phyloP scores from a whole-genome alignment of 257 asterid species.

The Fraxinus quadrangulata region DNA sequence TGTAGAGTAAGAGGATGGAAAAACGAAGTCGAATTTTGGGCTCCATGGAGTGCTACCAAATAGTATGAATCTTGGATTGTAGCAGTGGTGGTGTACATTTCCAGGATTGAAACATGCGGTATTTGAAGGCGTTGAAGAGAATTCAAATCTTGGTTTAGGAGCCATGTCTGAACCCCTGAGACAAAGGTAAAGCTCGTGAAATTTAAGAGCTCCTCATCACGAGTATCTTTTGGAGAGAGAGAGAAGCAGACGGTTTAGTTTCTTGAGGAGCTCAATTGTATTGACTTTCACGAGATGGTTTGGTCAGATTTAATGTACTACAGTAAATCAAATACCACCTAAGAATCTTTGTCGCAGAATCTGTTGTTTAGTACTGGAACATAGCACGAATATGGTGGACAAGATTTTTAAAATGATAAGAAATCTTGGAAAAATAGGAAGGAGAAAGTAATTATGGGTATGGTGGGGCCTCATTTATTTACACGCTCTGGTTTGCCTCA shows the following conservation, averaged over 20 bases:
- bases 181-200: slow-evolving; percentile 64
- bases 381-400: no score
- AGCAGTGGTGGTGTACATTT: slow-evolving; percentile 37
- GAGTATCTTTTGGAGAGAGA: slow-evolving; percentile 57
- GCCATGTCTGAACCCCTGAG: slow-evolving; percentile 34
- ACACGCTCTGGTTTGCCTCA: background rate
- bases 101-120: slow-evolving; percentile 32
- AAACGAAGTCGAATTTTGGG: slow-evolving; percentile 29
- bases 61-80: slow-evolving; percentile 6
- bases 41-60: slow-evolving; percentile 37
- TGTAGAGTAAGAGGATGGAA: slow-evolving; percentile 31
- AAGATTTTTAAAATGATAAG: no score
- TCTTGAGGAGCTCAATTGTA: slow-evolving; percentile 32
- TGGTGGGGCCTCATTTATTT: slow-evolving; percentile 4
- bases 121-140: slow-evolving; percentile 60
- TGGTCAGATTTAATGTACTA: slow-evolving; percentile 31
- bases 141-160: slow-evolving; percentile 19
- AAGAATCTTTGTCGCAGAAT: slow-evolving; percentile 8
- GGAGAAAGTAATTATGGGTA: background rate
- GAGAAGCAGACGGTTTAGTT: slow-evolving; percentile 12
- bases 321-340: slow-evolving; percentile 14
- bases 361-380: background rate
- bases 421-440: background rate
- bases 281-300: slow-evolving; percentile 51
- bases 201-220: slow-evolving; percentile 79